These are phyloP conservation scores for Chenopodium album DNA, from an alignment of 148 eudicot genomes.

Conservation along the genomic window DNA sequence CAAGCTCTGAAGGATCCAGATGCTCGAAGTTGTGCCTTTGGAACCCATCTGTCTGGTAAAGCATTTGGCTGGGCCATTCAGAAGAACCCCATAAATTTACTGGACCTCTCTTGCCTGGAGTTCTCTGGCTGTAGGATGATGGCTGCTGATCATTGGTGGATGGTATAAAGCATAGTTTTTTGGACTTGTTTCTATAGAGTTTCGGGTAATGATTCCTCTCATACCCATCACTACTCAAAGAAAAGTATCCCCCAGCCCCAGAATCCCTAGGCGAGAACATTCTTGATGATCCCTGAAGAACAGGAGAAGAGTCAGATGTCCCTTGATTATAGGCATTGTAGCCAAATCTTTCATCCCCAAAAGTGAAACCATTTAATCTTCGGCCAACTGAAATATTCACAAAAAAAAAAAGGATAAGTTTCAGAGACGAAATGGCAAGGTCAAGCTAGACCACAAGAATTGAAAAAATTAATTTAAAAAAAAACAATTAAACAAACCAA, in stretches of 20 bases:
- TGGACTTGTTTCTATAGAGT: constrained; percentile 53
- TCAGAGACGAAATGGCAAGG: constrained; percentile 4
- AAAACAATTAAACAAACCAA: constrained; percentile 1
- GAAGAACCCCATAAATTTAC: constrained; percentile 38
- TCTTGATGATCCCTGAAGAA: constrained; percentile 51
- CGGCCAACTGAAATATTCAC: constrained; percentile 46
- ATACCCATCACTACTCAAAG: constrained; percentile 46
- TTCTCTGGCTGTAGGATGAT: constrained; percentile 43
- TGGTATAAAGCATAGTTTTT: constrained; percentile 41
- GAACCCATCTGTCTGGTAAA: constrained; percentile 39
- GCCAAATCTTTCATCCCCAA: constrained; percentile 59
- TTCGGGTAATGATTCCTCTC: constrained; percentile 60
- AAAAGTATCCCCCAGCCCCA: constrained; percentile 44
- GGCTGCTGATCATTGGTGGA: constrained; percentile 36
- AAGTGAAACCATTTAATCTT: constrained; percentile 49
- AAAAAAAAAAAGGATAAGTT: constrained; percentile 13
- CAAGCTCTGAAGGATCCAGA: constrained; percentile 61
- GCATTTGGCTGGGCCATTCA: constrained; percentile 52
- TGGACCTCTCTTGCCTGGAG: constrained; percentile 43
- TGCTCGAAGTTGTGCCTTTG: constrained; percentile 46
- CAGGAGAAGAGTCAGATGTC: constrained; percentile 64
- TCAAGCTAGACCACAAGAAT: neutral
- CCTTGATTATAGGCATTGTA: constrained; percentile 45
- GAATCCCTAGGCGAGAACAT: constrained; percentile 58
- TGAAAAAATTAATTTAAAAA: too few relatives aligned